Evolutionary conservation across 768 basidiomycete species (phyloP).

Genomic region (Megacollybia marginata): DNA sequence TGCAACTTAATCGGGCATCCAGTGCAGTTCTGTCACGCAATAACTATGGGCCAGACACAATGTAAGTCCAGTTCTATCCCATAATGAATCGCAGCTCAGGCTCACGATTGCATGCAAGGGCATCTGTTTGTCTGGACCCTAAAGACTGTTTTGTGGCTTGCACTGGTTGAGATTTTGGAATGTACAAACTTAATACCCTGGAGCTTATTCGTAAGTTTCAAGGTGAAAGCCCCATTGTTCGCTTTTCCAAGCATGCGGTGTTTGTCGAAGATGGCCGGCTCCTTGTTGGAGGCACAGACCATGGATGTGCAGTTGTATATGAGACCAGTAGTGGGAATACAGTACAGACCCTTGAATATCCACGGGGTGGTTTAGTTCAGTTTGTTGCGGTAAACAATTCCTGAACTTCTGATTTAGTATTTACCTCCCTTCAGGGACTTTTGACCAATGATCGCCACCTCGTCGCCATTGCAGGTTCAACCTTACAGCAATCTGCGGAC

Average conservation of each 20-base stretch:
- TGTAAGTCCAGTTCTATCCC: too few relatives aligned
- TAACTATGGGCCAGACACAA: too few relatives aligned
- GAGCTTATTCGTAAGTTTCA: background rate
- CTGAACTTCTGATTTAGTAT: too few relatives aligned
- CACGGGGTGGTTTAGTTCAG: background rate
- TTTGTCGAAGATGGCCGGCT: background rate
- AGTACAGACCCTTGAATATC: constrained; percentile 1
- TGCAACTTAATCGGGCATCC: background rate
- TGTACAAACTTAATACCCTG: background rate
- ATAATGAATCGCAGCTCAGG: too few relatives aligned
- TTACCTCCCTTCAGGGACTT: too few relatives aligned
- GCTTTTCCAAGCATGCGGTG: background rate
- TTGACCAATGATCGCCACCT: too few relatives aligned
- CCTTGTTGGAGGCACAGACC: constrained; percentile 1
- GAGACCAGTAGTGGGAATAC: background rate
- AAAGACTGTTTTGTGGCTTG: background rate
- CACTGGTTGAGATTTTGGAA: constrained; percentile 1
- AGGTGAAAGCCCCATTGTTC: background rate
- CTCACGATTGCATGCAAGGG: background rate
- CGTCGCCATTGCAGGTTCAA: too few relatives aligned
- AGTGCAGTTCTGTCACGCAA: background rate
- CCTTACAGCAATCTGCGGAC: too few relatives aligned
- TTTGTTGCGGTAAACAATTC: background rate
- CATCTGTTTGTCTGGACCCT: background rate
- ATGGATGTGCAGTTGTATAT: constrained; percentile 1